Percentiles rank a stretch among this genome's conserved stretches.
Evolutionary conservation across 2,329 filamentous ascomycete genomes (phyloP).

Genomic region (Macroventuria anomochaeta): DNA sequence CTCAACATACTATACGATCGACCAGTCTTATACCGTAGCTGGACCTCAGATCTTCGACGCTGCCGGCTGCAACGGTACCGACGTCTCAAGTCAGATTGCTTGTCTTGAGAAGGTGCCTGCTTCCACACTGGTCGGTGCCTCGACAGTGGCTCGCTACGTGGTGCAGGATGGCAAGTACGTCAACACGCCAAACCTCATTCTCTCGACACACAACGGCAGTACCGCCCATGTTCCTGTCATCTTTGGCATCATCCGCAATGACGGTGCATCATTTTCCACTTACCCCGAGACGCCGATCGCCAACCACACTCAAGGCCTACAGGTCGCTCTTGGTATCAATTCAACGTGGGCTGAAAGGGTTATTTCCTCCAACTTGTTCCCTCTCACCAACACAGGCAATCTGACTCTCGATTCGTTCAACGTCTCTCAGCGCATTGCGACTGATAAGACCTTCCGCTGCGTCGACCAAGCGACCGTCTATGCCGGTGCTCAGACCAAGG

Average conservation of each 20-base stretch:
- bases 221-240: conserved; percentile 61
- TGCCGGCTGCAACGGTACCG: conserved; percentile 59
- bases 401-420: conserved; percentile 64
- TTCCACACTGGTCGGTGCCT: conserved; percentile 49
- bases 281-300: conserved; percentile 56
- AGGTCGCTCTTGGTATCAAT: conserved; percentile 56
- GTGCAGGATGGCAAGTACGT: conserved; percentile 66
- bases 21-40: conserved; percentile 57
- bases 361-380: conserved; percentile 57
- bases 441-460: conserved; percentile 66
- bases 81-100: conserved; percentile 56
- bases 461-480: conserved; percentile 65
- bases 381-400: conserved; percentile 57
- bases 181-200: conserved; percentile 57
- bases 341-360: conserved; percentile 44
- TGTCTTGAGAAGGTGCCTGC: conserved; percentile 60
- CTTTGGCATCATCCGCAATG: conserved; percentile 62
- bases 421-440: conserved; percentile 61
- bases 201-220: conserved; percentile 52
- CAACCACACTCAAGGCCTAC: conserved; percentile 52
- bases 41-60: conserved; percentile 60
- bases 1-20: conserved; percentile 64
- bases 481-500: conserved; percentile 54
- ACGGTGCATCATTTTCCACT: conserved; percentile 62
- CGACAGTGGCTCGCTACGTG: conserved; percentile 58